Evolutionary conservation across 2,329 filamentous ascomycete genomes (phyloP), one percentile per base, ranked within the genome.

Genomic region (Chalaropsis ovoidea): DNA sequence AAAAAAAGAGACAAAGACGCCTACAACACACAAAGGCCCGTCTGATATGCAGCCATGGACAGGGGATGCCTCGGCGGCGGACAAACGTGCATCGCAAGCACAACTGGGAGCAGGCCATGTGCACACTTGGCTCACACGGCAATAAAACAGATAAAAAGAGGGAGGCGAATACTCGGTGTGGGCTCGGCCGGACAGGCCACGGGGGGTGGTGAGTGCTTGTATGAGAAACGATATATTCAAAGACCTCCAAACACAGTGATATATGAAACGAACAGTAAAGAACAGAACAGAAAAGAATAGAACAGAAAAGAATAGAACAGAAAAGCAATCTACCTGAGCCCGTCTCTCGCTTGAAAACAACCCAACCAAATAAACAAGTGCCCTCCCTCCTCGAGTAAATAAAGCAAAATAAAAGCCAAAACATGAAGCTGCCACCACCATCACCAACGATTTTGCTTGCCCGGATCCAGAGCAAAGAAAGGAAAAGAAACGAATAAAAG

Each of bases 401-500:
- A 56, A 31, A 31, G 6, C 31, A 31, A 31, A 6, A 6, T 6
- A 31, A 31, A 31, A 31, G n/a, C n/a, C 52, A 56, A 56, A 56
- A 3, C 22, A 31, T 56, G 5, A 2, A 56, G 27, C 52, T 27
- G 52, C 52, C 22, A 31, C 52, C 52, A 31, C 42, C 13, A 15
- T 31, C 52, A 56, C 15, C 13, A 31, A 56, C 22, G 24, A 31
- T 56, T 56, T 56, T 56, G 22, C 13, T 27, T n/a, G 52, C 17
- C 27, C 22, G 31, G 52, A 56, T 56, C 13, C 2, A 24, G 47
- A 49, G 56, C n/a, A 7, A 17, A 27, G 27, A 31, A 35, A 56
- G 31, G 11, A 47, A 69, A 67, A 68, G 66, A 19, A 45, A 63
- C 63, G 6, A 31, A 31, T 31, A 31, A 31, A 64, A 47, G 17